Evolutionary conservation across 1,139 yeast genomes (phyloP), one percentile per base, ranked within the genome.

Genomic region (Eremothecium cymbalariae): DNA sequence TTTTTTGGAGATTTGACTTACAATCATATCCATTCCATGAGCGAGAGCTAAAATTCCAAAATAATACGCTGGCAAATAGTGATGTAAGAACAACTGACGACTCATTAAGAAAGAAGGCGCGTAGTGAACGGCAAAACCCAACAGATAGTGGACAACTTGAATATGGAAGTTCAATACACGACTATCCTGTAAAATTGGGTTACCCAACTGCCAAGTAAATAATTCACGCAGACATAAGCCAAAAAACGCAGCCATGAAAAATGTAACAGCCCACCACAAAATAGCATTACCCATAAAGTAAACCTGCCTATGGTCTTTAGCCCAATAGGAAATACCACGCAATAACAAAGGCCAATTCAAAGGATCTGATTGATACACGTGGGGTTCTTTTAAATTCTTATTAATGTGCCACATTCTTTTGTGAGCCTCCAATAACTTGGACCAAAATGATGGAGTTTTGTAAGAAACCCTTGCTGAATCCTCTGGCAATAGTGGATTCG

Each of bases 291-390:
- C 99, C 31, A 90, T 57, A 44, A 93, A 69, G 59, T 90, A 93
- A 28, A 90, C 75, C 57, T 83, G 94, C 46, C 70, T 73, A 56
- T 80, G 69, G 42, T 82, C 76, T 50, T 70, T 68, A 46, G 72
- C 78, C 97, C 97, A 90, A 66, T 90, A 93, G 63, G 85, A 85
- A 61, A 93, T 90, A 58, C 98, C 98, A 61, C 97, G 79, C 43
- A 70, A 62, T 54, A 93, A 68, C 25, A 81, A 61, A 40, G 96
- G 95, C 99, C 99, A 93, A 25, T 85, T 72, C 39, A 66, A 67
- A 36, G 99, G 98, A 37, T 74, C 65, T 8, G 95, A 84, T 63
- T 88, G 95, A 77, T 82, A 90, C 47, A 70, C 66, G 59, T 93
- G 98, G 46, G 86, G 74, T 25, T 77, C 81, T 31, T 90, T 84